Evolutionary conservation across 176 grass and related monocot species (phyloP), one percentile per base, ranked within the genome.

Genomic region (Hyparrhenia diplandra): DNA sequence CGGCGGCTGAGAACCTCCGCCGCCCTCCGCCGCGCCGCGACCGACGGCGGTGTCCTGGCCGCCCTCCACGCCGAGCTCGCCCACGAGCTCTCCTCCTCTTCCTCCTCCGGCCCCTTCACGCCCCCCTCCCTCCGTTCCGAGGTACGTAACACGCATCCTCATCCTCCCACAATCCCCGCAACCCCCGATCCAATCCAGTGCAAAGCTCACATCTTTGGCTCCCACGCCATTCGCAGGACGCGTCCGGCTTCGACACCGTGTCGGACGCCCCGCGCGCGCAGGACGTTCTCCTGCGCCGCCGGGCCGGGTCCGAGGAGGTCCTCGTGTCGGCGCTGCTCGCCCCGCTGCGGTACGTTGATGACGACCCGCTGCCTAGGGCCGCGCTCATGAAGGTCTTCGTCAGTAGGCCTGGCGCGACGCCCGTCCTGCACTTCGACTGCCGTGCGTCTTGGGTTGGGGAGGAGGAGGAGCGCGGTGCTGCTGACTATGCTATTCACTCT

Each of bases 401-500:
- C 80, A 85, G 75, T 20, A 97, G 83, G 88, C 75, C 80, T 41
- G 69, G 78, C 8, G 47, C 41, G 18, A 30, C 52, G 52, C 85
- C 94, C 3, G 89, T 94, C 21, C 67, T 97, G 82, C 87, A 61
- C 23, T 97, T 94, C 68, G 90, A 97, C 71, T 97, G 94, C 75
- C 75, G 84, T 28, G 10, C 86, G 8, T 85, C 73, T 52, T 61
- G n/a, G 21, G 24, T 12, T 8, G 65, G 35, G 36, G 71, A 40
- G 37, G 37, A 29, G 18, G 27, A 12, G 10, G 57, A 28, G 24
- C 58, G 61, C 17, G 60, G 40, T 9, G 17, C 10, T 28, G 78
- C 73, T 67, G 83, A 76, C 73, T 94, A 79, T 40, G 32, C 57
- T 66, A 59, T 97, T 16, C 67, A 45, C 43, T 72, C 70, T 5